Evolutionary conservation across 805 yeast species (phyloP).

Genomic region (Ogataea corticis): DNA sequence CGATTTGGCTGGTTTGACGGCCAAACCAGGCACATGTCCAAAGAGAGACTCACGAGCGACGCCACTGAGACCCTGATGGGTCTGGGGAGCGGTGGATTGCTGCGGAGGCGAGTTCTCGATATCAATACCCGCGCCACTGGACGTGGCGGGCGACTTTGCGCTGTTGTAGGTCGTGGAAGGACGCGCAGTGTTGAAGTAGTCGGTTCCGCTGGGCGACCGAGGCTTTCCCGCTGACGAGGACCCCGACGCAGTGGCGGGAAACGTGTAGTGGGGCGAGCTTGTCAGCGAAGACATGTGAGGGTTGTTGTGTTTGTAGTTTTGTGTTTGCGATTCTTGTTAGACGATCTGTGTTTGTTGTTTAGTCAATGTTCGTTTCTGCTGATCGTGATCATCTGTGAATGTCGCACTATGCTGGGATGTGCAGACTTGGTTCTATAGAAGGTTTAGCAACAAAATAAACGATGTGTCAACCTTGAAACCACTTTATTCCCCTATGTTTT

Average conservation of each 20-base stretch:
- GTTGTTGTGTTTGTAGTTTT: background rate
- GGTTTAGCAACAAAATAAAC: background rate
- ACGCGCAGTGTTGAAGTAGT: conserved; percentile 4
- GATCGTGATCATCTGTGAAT: background rate
- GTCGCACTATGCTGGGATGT: background rate
- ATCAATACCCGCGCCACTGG: background rate
- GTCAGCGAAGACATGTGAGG: conserved; percentile 17
- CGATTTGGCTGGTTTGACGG: background rate
- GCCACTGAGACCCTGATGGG: background rate
- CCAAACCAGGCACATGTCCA: too few relatives aligned
- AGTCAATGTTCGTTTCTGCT: background rate
- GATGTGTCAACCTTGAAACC: conserved; percentile 4
- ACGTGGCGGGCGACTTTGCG: background rate
- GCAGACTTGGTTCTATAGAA: background rate
- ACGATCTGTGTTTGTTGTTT: too few relatives aligned
- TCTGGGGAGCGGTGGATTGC: background rate
- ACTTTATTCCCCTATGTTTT: background rate
- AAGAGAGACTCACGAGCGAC: too few relatives aligned
- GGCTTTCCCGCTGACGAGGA: background rate
- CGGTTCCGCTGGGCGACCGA: background rate
- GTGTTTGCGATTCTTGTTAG: background rate
- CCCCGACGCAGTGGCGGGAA: conserved; percentile 9
- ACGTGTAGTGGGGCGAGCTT: conserved; percentile 15
- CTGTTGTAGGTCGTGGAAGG: background rate
- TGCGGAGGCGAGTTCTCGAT: conserved; percentile 2